Conservation (phyloP, 2,329 filamentous ascomycete species). For the Tolypocladium nubicola region DNA sequence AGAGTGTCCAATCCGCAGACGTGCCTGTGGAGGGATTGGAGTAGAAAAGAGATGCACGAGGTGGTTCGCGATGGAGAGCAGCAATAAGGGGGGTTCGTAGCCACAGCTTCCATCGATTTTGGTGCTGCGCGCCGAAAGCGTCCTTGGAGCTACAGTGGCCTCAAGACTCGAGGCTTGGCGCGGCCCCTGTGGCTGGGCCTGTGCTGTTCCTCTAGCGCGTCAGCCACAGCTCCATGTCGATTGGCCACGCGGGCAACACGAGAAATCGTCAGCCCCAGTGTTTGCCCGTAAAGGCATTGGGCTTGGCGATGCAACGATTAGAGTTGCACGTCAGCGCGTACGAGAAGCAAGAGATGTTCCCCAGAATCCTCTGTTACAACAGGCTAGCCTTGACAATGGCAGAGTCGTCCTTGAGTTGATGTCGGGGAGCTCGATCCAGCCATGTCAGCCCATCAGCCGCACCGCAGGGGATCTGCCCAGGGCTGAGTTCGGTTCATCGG, state of each 20-base stretch:
- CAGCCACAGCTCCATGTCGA: not conserved
- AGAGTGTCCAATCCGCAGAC: not conserved
- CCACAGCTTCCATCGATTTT: not conserved
- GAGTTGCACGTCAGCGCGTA: not conserved
- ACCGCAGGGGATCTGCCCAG: not conserved
- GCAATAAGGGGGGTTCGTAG: not conserved
- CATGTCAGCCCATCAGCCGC: not conserved
- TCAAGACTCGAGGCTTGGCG: not conserved
- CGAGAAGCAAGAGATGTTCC: not conserved
- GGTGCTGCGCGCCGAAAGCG: constrained; percentile 1
- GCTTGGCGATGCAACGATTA: not conserved
- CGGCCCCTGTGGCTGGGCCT: not conserved
- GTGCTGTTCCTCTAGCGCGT: not conserved
- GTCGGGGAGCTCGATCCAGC: not conserved
- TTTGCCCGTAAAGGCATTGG: not conserved
- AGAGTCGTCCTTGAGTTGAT: not conserved
- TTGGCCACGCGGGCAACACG: not conserved
- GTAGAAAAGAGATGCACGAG: not conserved
- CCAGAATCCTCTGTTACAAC: not conserved
- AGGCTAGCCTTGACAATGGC: too few relatives aligned
- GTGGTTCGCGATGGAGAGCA: not conserved
- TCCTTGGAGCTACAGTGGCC: constrained; percentile 2
- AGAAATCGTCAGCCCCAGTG: not conserved
- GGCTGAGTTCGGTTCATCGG: not conserved
- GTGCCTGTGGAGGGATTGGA: not conserved